Evolutionary conservation across 352 stramenopile genomes (phyloP).

Genomic region (Phytophthora citricola): DNA sequence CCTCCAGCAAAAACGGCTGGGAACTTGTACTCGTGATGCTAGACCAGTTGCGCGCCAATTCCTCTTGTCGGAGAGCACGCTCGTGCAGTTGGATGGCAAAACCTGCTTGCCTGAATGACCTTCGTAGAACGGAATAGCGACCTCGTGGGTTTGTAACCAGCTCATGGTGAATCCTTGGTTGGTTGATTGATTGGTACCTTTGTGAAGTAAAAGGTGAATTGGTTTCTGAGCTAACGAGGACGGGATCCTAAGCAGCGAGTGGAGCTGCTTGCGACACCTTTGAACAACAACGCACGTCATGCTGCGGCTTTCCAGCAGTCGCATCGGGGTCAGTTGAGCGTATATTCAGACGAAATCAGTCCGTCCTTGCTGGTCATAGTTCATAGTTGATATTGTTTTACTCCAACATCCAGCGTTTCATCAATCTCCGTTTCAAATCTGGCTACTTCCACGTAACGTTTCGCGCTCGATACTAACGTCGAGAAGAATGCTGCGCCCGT

Average conservation of each 20-base stretch:
- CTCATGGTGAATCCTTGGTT: constrained; percentile 40
- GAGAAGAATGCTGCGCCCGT: not conserved
- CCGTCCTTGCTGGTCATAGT: constrained; percentile 19
- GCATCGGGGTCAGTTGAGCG: constrained; percentile 12
- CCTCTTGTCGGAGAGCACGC: constrained; percentile 33
- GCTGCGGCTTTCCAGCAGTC: constrained; percentile 27
- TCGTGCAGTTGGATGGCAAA: constrained; percentile 51
- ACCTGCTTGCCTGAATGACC: constrained; percentile 49
- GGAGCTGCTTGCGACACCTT: constrained; percentile 5
- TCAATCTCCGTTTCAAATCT: constrained; percentile 22
- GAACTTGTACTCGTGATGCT: constrained; percentile 38
- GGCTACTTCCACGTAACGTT: constrained; percentile 15
- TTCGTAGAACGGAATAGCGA: constrained; percentile 55
- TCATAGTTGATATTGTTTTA: constrained; percentile 15
- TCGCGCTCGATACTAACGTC: too few species aligned
- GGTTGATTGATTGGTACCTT: constrained; percentile 14
- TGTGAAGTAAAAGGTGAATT: constrained; percentile 30
- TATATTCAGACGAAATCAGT: constrained; percentile 14
- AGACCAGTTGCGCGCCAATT: constrained; percentile 37
- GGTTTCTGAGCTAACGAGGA: constrained; percentile 23
- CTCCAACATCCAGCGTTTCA: constrained; percentile 19
- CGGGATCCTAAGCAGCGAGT: not conserved
- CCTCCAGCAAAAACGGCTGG: constrained; percentile 23
- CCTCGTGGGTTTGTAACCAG: constrained; percentile 61
- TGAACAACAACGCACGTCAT: constrained; percentile 15